A percentile compares a stretch with the other conserved stretches of the same genome.
These are phyloP conservation scores for Terfezia boudieri DNA, from an alignment of 495 filamentous ascomycete genomes.

Conservation along the genomic window DNA sequence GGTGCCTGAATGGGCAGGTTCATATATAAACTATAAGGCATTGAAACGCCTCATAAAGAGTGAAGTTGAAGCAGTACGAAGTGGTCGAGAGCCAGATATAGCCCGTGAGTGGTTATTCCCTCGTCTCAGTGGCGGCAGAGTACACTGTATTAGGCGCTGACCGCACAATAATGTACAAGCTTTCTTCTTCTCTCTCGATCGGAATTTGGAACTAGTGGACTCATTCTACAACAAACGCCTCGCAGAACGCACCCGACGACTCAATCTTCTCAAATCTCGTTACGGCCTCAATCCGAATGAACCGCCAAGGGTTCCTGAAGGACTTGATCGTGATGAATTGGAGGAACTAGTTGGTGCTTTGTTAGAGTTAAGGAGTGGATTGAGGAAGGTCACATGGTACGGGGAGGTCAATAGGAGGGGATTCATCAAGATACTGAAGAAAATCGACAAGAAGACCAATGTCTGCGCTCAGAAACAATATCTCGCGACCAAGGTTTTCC, in stretches of 20 bases:
- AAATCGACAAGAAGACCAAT: constrained; percentile 23
- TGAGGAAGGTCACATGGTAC: constrained; percentile 90
- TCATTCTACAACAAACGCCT: constrained; percentile 91
- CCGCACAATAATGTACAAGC: constrained; percentile 27
- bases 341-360: constrained; percentile 77
- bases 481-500: constrained; percentile 67
- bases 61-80: constrained; percentile 26
- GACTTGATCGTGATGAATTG: constrained; percentile 47
- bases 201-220: constrained; percentile 89
- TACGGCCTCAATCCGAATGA: constrained; percentile 33
- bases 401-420: constrained; percentile 88
- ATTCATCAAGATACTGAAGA: constrained; percentile 96
- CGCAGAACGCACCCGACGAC: constrained; percentile 51
- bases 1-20: constrained; percentile 83
- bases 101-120: constrained; percentile 30
- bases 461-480: constrained; percentile 55
- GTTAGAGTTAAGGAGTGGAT: constrained; percentile 61
- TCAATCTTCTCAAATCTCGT: constrained; percentile 64
- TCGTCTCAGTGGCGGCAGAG: constrained; percentile 17
- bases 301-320: constrained; percentile 20
- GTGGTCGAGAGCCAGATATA: constrained; percentile 54
- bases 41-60: constrained; percentile 87
- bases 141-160: constrained; percentile 4
- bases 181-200: constrained; percentile 85
- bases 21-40: constrained; percentile 90